phyloP scores from a whole-genome alignment of 2,329 filamentous ascomycete genomes.

The Elsinoe fawcettii region DNA sequence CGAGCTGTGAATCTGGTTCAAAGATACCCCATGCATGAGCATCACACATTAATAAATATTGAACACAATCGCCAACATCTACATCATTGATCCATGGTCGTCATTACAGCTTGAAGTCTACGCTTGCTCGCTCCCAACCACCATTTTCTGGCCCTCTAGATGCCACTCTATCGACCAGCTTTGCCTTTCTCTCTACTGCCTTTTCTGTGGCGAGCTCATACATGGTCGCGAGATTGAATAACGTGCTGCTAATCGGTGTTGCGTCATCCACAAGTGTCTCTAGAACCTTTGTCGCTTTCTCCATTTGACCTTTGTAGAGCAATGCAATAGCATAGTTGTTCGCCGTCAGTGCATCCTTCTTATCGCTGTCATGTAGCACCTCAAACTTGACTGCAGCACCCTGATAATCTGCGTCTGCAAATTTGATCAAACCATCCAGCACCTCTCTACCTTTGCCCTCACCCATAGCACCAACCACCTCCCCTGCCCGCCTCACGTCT shows the following conservation, averaged over 20 bases:
- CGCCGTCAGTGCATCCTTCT: conserved; percentile 59
- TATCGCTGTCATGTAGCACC: conserved; percentile 39
- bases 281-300: conserved; percentile 60
- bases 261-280: conserved; percentile 48
- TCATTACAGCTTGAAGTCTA: conserved; percentile 14
- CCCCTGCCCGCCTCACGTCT: conserved; percentile 47
- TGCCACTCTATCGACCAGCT: conserved; percentile 58
- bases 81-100: neutral
- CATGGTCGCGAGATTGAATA: conserved; percentile 84
- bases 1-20: neutral
- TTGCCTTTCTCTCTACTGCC: conserved; percentile 60
- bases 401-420: conserved; percentile 69
- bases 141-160: conserved; percentile 6
- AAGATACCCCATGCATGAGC: neutral
- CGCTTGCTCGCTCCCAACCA: conserved; percentile 10
- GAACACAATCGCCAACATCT: neutral
- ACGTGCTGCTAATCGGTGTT: conserved; percentile 59
- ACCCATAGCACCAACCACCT: neutral
- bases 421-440: conserved; percentile 61
- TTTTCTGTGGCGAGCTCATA: conserved; percentile 86
- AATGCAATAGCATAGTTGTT: conserved; percentile 81
- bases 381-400: conserved; percentile 57
- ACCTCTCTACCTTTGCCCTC: conserved; percentile 33
- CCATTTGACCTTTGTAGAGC: conserved; percentile 70
- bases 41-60: too few species aligned